A percentile compares a stretch with the other conserved stretches of the same genome.
Evolutionary conservation across 2,329 filamentous ascomycete species (phyloP).

Genomic region (Stylonectria norvegica): DNA sequence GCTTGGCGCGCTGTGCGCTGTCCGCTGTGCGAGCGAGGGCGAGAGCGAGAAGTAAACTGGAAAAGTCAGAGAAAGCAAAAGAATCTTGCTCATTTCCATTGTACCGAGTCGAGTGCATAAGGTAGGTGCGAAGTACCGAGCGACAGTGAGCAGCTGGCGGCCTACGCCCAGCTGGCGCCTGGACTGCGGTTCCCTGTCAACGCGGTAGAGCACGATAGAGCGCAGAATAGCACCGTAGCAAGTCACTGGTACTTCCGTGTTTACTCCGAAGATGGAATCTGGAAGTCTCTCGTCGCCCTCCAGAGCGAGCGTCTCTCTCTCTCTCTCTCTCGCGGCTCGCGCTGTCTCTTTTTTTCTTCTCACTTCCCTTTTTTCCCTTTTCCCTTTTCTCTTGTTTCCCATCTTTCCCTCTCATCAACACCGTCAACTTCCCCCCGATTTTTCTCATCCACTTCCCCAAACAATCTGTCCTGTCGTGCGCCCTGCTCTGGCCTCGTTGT

Average conservation of each 20-base stretch:
- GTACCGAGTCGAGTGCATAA: too few relatives aligned
- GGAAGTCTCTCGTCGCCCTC: constrained; percentile 18
- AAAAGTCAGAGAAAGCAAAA: too few relatives aligned
- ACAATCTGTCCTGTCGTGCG: too few relatives aligned
- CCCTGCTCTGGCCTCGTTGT: too few relatives aligned
- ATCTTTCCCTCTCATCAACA: constrained; percentile 14
- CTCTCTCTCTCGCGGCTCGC: constrained; percentile 14
- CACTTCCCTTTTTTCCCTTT: constrained; percentile 15
- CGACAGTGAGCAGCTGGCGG: constrained; percentile 22
- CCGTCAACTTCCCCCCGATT: constrained; percentile 1
- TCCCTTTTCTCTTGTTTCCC: constrained; percentile 18
- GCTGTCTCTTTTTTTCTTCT: constrained; percentile 19
- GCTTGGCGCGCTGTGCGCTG: too few relatives aligned
- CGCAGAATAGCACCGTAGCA: too few relatives aligned
- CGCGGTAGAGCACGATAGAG: too few relatives aligned
- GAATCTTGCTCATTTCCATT: too few relatives aligned
- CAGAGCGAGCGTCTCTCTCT: constrained; percentile 10
- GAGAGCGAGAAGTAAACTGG: too few relatives aligned
- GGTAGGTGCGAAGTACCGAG: too few relatives aligned
- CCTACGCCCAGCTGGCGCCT: constrained; percentile 23
- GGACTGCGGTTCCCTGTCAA: too few relatives aligned
- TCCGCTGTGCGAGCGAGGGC: too few relatives aligned
- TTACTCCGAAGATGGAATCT: constrained; percentile 20
- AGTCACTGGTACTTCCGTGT: constrained; percentile 24
- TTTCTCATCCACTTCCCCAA: neutral